A percentile compares a stretch with the other conserved stretches of the same genome.
These are phyloP conservation scores for Aspergillus coremiiformis DNA, from an alignment of 495 filamentous ascomycete genomes.

Conservation along the genomic window DNA sequence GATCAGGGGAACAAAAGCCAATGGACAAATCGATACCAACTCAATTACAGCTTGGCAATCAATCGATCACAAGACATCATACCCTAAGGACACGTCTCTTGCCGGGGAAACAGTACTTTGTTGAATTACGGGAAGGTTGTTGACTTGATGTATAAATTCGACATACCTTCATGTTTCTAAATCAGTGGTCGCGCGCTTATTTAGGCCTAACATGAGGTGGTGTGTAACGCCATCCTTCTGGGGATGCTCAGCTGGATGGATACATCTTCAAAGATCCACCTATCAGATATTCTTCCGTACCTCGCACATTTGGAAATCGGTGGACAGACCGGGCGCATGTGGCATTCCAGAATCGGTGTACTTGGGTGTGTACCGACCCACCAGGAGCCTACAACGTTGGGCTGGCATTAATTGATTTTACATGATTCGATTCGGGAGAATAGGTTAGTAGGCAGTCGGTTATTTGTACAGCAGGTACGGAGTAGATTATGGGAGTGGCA, in stretches of 20 bases:
- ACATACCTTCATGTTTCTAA: background rate
- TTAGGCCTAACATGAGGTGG: background rate
- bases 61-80: conserved; percentile 8
- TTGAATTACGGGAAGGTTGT: background rate
- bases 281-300: conserved; percentile 3
- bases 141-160: background rate
- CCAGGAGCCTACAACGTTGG: background rate
- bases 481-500: background rate
- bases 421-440: background rate
- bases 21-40: background rate
- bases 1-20: conserved; percentile 3
- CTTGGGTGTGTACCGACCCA: background rate
- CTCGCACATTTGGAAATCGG: conserved; percentile 1
- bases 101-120: background rate
- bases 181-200: background rate
- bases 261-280: conserved; percentile 1
- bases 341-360: conserved; percentile 4
- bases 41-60: conserved; percentile 8
- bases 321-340: conserved; percentile 6
- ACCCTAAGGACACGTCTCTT: background rate
- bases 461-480: too few relatives aligned
- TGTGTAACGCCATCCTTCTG: background rate
- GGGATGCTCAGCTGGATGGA: conserved; percentile 1
- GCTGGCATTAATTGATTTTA: background rate
- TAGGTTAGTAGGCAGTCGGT: too few relatives aligned